Conservation (phyloP, 139 green algal species). For the Pleodorina starrii region DNA sequence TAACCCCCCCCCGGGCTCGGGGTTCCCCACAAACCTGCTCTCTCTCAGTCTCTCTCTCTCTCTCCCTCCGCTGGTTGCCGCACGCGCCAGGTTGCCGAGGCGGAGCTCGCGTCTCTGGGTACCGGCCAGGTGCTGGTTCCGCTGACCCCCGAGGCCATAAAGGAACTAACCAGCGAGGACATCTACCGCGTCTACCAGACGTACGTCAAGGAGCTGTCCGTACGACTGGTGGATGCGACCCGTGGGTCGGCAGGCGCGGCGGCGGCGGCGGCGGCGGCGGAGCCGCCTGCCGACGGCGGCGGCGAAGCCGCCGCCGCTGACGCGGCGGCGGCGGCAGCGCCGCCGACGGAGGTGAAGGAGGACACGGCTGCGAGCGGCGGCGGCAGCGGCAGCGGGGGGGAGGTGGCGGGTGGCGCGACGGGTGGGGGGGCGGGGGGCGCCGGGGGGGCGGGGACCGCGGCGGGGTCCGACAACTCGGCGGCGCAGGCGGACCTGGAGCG, state of each 20-base stretch:
- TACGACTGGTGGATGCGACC: slow-evolving; percentile 56
- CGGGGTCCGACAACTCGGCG: neutral
- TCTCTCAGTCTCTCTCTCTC: too few species aligned
- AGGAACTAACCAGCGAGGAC: slow-evolving; percentile 68
- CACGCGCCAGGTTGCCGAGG: slow-evolving; percentile 50
- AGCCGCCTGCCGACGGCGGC: neutral
- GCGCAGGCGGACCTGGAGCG: slow-evolving; percentile 46
- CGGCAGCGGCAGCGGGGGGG: neutral
- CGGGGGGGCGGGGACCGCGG: neutral
- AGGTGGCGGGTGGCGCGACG: neutral
- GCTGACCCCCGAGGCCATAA: slow-evolving; percentile 62
- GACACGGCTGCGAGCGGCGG: neutral
- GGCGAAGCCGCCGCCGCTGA: neutral
- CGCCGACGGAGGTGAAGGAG: neutral
- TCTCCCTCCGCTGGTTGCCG: too few species aligned
- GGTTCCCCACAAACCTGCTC: too few species aligned
- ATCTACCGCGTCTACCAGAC: slow-evolving; percentile 78
- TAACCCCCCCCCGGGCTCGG: too few species aligned
- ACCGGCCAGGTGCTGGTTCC: slow-evolving; percentile 51
- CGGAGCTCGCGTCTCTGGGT: slow-evolving; percentile 40
- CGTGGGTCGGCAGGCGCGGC: neutral
- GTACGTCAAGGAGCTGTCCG: slow-evolving; percentile 75
- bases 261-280: slow-evolving; percentile 10
- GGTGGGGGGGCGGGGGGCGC: too few species aligned
- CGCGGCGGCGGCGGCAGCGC: neutral